Percentiles rank a stretch among this genome's conserved stretches.
Conservation (phyloP, 2,329 filamentous ascomycete species). For the Cladophialophora exuberans region DNA sequence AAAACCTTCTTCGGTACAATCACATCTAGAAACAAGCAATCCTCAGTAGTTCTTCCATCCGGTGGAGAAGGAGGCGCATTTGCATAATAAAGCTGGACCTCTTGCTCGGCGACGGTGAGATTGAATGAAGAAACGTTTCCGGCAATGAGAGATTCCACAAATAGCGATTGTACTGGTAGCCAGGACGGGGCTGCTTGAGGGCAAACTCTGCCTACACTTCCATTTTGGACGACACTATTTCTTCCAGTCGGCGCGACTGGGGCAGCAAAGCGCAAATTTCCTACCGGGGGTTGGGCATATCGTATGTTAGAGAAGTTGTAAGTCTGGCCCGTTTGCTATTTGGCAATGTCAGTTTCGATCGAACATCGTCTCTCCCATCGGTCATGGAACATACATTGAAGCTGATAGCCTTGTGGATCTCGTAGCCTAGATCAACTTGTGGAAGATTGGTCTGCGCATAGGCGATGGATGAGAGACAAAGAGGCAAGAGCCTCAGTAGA, state of each 20-base stretch:
- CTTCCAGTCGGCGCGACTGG: constrained; percentile 50
- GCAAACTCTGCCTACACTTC: constrained; percentile 48
- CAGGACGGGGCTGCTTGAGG: constrained; percentile 52
- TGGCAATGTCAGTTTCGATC: neutral
- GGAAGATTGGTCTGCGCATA: constrained; percentile 31
- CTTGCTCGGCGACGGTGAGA: constrained; percentile 34
- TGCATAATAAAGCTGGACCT: constrained; percentile 17
- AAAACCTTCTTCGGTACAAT: constrained; percentile 41
- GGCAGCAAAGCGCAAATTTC: constrained; percentile 54
- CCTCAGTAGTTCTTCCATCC: constrained; percentile 40
- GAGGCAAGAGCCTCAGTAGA: neutral
- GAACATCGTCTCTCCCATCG: neutral
- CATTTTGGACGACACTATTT: constrained; percentile 51
- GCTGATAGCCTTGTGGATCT: constrained; percentile 50
- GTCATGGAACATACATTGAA: constrained; percentile 27
- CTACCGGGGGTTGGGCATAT: constrained; percentile 58
- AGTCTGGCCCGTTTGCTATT: constrained; percentile 42
- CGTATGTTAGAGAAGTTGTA: constrained; percentile 63
- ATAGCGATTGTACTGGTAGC: constrained; percentile 40
- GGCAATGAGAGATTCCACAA: constrained; percentile 38
- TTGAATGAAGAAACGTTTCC: constrained; percentile 36
- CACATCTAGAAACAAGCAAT: constrained; percentile 45
- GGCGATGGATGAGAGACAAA: neutral
- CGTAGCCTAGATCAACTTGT: constrained; percentile 59
- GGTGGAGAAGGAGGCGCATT: constrained; percentile 38